phyloP scores from a whole-genome alignment of 371 early-diverging fungal species.

The Blyttiomyces sp. region DNA sequence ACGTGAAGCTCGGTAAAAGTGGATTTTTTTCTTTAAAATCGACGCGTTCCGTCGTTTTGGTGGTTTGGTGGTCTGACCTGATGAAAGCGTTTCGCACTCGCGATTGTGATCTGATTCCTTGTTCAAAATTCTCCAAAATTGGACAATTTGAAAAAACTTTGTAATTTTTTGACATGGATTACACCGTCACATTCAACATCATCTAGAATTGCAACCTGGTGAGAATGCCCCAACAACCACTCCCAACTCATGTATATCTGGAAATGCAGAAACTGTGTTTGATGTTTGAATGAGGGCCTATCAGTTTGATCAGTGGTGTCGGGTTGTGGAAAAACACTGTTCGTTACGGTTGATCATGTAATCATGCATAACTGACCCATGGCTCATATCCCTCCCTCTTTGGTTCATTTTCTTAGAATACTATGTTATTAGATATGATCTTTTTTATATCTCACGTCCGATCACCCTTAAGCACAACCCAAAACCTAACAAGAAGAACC shows the following conservation, averaged over 20 bases:
- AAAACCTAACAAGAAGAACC: conserved; percentile 6
- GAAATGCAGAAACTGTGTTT: background rate
- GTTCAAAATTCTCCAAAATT: too few species aligned
- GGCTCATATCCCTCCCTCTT: background rate
- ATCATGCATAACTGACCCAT: too few species aligned
- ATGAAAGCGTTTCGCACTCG: background rate
- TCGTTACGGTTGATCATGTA: too few species aligned
- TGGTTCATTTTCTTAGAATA: background rate
- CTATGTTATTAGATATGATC: background rate
- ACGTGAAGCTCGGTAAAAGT: too few species aligned
- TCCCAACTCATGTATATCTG: conserved; percentile 1
- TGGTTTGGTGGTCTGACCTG: too few species aligned
- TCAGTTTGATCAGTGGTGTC: conserved; percentile 24
- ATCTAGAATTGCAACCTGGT: conserved; percentile 1
- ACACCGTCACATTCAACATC: background rate
- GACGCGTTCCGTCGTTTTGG: too few species aligned
- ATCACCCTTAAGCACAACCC: conserved; percentile 39
- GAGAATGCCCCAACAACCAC: background rate
- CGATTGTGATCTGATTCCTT: background rate
- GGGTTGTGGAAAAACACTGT: too few species aligned
- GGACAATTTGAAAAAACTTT: too few species aligned
- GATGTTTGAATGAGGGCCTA: conserved; percentile 6
- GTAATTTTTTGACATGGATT: background rate
- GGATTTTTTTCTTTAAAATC: too few species aligned
- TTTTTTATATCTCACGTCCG: conserved; percentile 30